These are phyloP conservation scores for Sanghuangporus baumii DNA, from an alignment of 1,284 basidiomycete genomes.

Conservation along the genomic window DNA sequence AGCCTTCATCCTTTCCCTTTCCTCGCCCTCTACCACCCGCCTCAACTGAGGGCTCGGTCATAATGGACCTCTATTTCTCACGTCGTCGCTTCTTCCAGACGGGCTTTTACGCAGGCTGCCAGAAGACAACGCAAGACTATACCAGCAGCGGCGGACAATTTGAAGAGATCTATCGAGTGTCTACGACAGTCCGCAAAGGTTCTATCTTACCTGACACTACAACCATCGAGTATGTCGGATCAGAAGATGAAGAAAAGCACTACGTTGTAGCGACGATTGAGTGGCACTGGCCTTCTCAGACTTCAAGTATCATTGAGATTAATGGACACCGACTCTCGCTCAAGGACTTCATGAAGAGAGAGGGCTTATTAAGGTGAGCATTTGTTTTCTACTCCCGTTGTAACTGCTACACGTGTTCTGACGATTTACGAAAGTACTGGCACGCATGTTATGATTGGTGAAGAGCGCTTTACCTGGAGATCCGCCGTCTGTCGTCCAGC, in stretches of 20 bases:
- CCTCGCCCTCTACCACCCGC: neutral
- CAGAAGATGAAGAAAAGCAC: neutral
- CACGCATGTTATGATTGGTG: neutral
- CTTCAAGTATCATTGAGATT: slow-evolving; percentile 1
- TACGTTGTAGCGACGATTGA: neutral
- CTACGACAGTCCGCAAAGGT: neutral
- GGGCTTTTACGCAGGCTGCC: neutral
- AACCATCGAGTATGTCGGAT: slow-evolving; percentile 1
- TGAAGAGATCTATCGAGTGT: slow-evolving; percentile 1
- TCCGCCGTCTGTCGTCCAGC: slow-evolving; percentile 1
- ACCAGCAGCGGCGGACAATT: neutral
- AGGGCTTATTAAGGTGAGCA: neutral
- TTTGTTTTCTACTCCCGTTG: neutral
- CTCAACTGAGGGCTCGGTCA: neutral
- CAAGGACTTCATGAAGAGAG: slow-evolving; percentile 3
- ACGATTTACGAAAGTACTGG: neutral
- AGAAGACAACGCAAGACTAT: neutral
- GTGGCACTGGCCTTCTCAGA: slow-evolving; percentile 6
- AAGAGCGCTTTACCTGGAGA: slow-evolving; percentile 3
- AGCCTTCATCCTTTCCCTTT: neutral
- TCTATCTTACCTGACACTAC: slow-evolving; percentile 7
- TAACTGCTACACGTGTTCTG: neutral
- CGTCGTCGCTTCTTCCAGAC: neutral
- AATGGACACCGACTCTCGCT: neutral
- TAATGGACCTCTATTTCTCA: slow-evolving; percentile 11